A percentile compares a stretch with the other conserved stretches of the same genome.
Conservation (phyloP, 805 yeast species). For the Ogataea polymorpha region DNA sequence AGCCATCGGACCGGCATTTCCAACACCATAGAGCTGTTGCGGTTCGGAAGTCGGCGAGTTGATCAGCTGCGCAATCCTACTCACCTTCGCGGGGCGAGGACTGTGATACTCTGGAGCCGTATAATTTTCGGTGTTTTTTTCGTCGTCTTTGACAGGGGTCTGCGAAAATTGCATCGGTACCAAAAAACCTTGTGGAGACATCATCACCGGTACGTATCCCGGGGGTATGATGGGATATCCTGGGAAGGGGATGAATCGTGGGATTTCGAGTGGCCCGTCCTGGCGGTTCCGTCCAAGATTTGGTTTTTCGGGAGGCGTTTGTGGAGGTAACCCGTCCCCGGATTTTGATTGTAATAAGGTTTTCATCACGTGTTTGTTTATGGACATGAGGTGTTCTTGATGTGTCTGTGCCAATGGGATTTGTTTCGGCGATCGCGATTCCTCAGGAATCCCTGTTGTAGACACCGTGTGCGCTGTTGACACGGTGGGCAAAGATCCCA, state of each 20-base stretch:
- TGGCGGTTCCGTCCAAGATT: conserved; percentile 9
- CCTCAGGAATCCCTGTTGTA: conserved; percentile 3
- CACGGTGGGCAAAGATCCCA: conserved; percentile 2
- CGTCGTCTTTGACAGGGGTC: conserved; percentile 12
- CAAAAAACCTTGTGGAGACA: conserved; percentile 31
- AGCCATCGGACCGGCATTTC: background rate
- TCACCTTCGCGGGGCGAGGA: conserved; percentile 8
- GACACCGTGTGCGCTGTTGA: conserved; percentile 3
- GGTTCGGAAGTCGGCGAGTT: conserved; percentile 16
- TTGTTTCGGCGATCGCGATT: conserved; percentile 8
- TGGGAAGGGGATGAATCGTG: conserved; percentile 22
- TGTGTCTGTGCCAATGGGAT: conserved; percentile 18
- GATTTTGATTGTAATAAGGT: conserved; percentile 11
- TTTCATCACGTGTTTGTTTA: conserved; percentile 18
- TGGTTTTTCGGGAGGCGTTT: conserved; percentile 9
- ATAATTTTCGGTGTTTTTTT: background rate
- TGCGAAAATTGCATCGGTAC: conserved; percentile 28
- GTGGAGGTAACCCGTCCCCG: conserved; percentile 4
- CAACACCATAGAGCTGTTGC: background rate
- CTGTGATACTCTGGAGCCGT: background rate
- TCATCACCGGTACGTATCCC: conserved; percentile 31
- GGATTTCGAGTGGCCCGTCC: conserved; percentile 12
- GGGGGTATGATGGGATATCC: conserved; percentile 26
- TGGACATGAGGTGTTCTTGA: conserved; percentile 14
- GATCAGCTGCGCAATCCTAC: conserved; percentile 15